Base-by-base conservation (phyloP, 192 early-diverging fungal genomes). In the Podila clonocystis region DNA sequence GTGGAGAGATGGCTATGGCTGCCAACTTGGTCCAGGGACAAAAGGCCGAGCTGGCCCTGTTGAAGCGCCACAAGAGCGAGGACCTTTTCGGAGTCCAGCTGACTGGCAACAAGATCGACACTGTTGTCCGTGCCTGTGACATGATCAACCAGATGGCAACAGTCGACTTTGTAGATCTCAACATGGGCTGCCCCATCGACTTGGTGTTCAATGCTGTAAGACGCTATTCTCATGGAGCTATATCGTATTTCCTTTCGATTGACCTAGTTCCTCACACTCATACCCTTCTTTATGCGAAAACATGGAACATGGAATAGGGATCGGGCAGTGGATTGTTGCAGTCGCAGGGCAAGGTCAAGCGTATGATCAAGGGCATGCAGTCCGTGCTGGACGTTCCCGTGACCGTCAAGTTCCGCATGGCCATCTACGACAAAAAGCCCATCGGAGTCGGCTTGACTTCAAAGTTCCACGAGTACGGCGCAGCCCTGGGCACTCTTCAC, bases 161-260 rank as follows among this genome's bases (percentile, higher is more conserved):
- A 9, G 90, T 97, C 19, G 97, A 99, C 77, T 99, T 99, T 83
- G 88, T 99, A 31, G 98, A 99, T 82, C 74, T 99, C 63, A 99
- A 99, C 84, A 85, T 96, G 89, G 98, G 98, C 0, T 99, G 98
- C 82, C 98, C 98, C 15, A 94, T 98, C 31, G 98, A 99, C 61
- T 74, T 92, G 22, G 90, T 98, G 31, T 94, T 84, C 67, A 91
- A 91, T 58, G 85, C 73, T 64, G 87, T 86, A 79, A 57, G 71
- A 41, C 70, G 26, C 2, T 19, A 24, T 45, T 55, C 4, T 19
- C 12, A 62, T n/a, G n/a, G n/a, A n/a, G n/a, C n/a, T n/a, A n/a
- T n/a, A n/a, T n/a, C n/a, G n/a, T n/a, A n/a, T n/a, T n/a, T n/a
- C n/a, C n/a, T n/a, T n/a, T n/a, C n/a, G n/a, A n/a, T n/a, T n/a